Evolutionary conservation across 1,139 yeast species (phyloP).

Genomic region (Blastobotrys raffinosifermentans): DNA sequence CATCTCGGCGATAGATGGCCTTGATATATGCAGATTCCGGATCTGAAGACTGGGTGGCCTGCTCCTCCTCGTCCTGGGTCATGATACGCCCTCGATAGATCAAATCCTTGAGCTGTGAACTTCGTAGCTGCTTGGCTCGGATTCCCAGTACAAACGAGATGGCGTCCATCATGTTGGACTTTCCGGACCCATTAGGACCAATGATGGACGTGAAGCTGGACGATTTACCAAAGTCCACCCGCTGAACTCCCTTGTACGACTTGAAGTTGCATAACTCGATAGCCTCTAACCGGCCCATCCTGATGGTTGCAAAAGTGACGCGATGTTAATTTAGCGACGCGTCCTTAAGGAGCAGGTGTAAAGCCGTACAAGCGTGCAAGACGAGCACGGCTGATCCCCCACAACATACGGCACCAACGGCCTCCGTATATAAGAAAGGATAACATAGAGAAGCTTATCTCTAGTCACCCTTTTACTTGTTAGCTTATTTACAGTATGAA

Average conservation of each 20-base stretch:
- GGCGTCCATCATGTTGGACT: conserved; percentile 97
- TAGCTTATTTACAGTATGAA: too few species aligned
- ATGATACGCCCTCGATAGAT: conserved; percentile 65
- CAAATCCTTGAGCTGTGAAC: conserved; percentile 65
- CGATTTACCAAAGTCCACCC: conserved; percentile 69
- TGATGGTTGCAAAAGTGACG: too few species aligned
- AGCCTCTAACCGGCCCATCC: conserved; percentile 28
- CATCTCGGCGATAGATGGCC: conserved; percentile 64
- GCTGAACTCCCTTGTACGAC: conserved; percentile 73
- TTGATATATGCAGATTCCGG: conserved; percentile 72
- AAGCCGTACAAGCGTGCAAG: too few species aligned
- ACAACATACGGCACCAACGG: too few species aligned
- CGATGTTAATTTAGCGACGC: too few species aligned
- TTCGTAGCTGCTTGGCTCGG: conserved; percentile 68
- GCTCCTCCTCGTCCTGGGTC: conserved; percentile 23
- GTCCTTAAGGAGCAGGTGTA: too few species aligned
- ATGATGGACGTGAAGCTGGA: conserved; percentile 84
- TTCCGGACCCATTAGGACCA: conserved; percentile 98
- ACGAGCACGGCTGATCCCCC: too few species aligned
- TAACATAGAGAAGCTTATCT: too few species aligned
- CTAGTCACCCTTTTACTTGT: too few species aligned
- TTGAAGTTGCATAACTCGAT: conserved; percentile 68
- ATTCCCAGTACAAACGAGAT: conserved; percentile 93
- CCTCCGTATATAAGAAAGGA: too few species aligned
- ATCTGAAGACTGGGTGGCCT: conserved; percentile 27